Evolutionary conservation across 2,329 filamentous ascomycete species (phyloP), one percentile per base, ranked within the genome.

Genomic region (Diaporthe velutina): DNA sequence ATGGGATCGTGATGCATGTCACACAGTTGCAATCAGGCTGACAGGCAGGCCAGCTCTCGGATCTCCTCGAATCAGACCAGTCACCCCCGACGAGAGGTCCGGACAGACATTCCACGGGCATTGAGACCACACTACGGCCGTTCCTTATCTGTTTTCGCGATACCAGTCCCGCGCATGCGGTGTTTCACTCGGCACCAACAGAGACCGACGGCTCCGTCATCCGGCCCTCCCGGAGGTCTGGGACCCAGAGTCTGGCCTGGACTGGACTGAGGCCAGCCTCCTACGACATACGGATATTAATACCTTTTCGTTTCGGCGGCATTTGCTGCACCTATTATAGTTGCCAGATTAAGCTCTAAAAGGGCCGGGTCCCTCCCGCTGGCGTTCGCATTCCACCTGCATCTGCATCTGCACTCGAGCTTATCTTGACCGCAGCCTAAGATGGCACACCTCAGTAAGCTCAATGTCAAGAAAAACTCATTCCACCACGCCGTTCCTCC

Each of bases 381-480:
- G 28, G 19, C 61, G 30, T 45, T 30, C 38, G 58, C 58, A 10
- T 45, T 38, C 38, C 54, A 42, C 52, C 54, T 30, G 68, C 52
- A 58, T 58, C 61, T 60, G 70, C 74, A 50, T 15, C 55, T 73
- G 74, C 72, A 68, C 60, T 57, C 48, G 72, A 68, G 60, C 67
- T 71, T 50, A 38, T 70, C 38, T 58, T 45, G 54, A 68, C 61
- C 38, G 40, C 57, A 61, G 54, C 64, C 33, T 19, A n/a, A 50
- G 30, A 76, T 76, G 74, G 74, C 74, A 67, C 74, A 74, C n/a
- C 74, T 76, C 54, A 76, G 74, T 76, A 76, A 76, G 74, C 73
- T 68, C 54, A 54, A 38, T 61, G 61, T 68, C 72, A 70, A 70
- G 38, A 33, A 57, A 58, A 42, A 30, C 12, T 50, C 61, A 38